phyloP scores from a whole-genome alignment of 305 asterid genomes.

The Andrographis paniculata region DNA sequence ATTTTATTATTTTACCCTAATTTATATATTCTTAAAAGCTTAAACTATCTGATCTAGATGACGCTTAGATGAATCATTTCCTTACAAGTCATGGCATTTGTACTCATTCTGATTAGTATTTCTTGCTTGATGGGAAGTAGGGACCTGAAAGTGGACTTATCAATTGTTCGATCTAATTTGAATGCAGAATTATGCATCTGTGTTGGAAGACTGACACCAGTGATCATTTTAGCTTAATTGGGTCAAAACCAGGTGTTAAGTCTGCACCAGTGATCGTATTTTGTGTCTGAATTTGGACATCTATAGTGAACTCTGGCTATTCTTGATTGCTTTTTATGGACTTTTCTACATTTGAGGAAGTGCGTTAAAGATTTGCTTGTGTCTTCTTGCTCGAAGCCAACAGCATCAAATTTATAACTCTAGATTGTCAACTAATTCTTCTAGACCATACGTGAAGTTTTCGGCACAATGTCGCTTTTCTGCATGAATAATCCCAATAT shows the following conservation, averaged over 20 bases:
- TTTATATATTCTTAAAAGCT: no score
- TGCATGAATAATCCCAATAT: constrained; percentile 1
- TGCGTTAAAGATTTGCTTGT: no score
- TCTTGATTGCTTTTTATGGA: not conserved
- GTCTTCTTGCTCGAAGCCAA: no score
- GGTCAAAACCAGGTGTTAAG: no score
- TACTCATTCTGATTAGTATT: not conserved
- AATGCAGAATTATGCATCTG: no score
- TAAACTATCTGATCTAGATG: constrained; percentile 10
- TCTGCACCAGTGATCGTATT: no score
- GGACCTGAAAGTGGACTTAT: not conserved
- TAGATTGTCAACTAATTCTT: not conserved
- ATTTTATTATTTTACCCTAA: not conserved
- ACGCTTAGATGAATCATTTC: constrained; percentile 4
- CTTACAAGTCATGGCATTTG: not conserved
- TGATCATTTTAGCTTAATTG: no score
- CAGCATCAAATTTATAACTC: no score
- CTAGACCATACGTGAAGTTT: not conserved
- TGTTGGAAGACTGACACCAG: no score
- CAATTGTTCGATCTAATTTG: no score
- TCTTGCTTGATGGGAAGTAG: no score
- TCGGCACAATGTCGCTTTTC: constrained; percentile 1
- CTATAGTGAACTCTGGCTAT: constrained; percentile 2
- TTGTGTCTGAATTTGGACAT: not conserved
- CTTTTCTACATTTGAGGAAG: not conserved